Base-by-base conservation (phyloP, 148 eudicot species). In the Camellia sinensis region DNA sequence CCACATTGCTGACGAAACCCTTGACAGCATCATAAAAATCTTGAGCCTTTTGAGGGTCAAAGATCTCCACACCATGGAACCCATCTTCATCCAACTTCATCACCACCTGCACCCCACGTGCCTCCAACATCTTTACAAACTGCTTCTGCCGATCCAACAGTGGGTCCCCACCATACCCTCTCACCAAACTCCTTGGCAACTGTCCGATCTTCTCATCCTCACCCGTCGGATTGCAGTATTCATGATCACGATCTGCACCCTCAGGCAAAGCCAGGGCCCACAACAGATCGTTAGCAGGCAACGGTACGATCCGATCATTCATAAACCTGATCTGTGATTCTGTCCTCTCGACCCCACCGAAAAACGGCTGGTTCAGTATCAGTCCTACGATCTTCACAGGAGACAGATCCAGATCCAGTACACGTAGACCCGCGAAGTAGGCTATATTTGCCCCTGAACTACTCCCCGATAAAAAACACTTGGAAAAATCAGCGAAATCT, bases 371-470 rank as follows among this genome's bases (percentile, higher is more conserved):
- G 79, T 93, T 93, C 70, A 95, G 79, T 79, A 95, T 90, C 84
- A 91, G 85, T 86, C 98, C 98, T 71, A 56, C 80, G 76, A 95
- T 93, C 81, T 88, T 90, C 79, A 93, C 81, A 0, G 97, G 97
- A 0, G 82, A 71, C 7, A 91, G 72, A 76, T 93, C 88, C 2
- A 82, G 81, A 79, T 91, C 95, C 17, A 89, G 67, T 15, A 86
- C 84, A 15, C 92, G 90, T 73, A 89, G 79, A 62, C 85, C 97
- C 76, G 93, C 90, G 63, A 89, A 65, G 85, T 85, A 93, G 44
- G 79, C 85, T 15, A 93, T 88, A 71, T 91, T 93, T 45, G 89
- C 98, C 59, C 98, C 98, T 0, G 97, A 83, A 80, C 97, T 92
- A 59, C 89, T 87, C 3, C 98, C 98, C 94, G 93, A 90, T 15